phyloP scores from a whole-genome alignment of 2,329 filamentous ascomycete genomes.

The Epicoccum sorghinum region DNA sequence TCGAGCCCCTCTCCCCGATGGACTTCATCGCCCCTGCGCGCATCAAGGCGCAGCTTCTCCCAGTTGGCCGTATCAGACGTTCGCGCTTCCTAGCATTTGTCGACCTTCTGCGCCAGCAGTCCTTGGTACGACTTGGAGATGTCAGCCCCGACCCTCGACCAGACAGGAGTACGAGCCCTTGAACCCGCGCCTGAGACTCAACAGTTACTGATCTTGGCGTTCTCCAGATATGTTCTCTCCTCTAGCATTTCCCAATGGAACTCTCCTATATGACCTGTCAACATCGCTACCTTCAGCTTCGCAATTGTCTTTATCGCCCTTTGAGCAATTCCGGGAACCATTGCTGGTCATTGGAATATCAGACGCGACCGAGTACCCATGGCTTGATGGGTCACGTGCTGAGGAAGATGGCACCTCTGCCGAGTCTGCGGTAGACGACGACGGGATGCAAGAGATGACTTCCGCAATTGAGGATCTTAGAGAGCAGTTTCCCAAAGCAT shows the following conservation, averaged over 20 bases:
- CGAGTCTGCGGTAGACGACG: slow-evolving; percentile 21
- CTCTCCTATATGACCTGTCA: slow-evolving; percentile 86
- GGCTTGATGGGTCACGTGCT: slow-evolving; percentile 52
- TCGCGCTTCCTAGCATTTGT: slow-evolving; percentile 81
- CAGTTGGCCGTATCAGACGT: slow-evolving; percentile 83
- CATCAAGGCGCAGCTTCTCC: slow-evolving; percentile 85
- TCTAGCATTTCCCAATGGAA: slow-evolving; percentile 81
- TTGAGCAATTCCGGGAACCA: slow-evolving; percentile 87
- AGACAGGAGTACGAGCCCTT: slow-evolving; percentile 73
- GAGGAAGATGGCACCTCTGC: slow-evolving; percentile 16
- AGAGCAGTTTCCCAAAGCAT: slow-evolving; percentile 74
- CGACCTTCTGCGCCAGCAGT: slow-evolving; percentile 76
- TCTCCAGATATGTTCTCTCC: slow-evolving; percentile 88
- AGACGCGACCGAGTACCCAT: slow-evolving; percentile 71
- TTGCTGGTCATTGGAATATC: slow-evolving; percentile 83
- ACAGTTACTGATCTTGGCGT: slow-evolving; percentile 42
- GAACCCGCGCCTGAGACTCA: slow-evolving; percentile 21
- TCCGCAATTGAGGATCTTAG: slow-evolving; percentile 74
- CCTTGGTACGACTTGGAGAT: slow-evolving; percentile 83
- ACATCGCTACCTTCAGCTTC: slow-evolving; percentile 80
- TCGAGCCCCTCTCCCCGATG: slow-evolving; percentile 82
- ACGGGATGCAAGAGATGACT: slow-evolving; percentile 48
- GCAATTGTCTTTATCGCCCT: slow-evolving; percentile 80
- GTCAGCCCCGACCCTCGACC: slow-evolving; percentile 83
- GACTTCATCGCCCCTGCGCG: slow-evolving; percentile 77